Conservation (phyloP, 352 stramenopile genomes). For the Pythium sukuiense region DNA sequence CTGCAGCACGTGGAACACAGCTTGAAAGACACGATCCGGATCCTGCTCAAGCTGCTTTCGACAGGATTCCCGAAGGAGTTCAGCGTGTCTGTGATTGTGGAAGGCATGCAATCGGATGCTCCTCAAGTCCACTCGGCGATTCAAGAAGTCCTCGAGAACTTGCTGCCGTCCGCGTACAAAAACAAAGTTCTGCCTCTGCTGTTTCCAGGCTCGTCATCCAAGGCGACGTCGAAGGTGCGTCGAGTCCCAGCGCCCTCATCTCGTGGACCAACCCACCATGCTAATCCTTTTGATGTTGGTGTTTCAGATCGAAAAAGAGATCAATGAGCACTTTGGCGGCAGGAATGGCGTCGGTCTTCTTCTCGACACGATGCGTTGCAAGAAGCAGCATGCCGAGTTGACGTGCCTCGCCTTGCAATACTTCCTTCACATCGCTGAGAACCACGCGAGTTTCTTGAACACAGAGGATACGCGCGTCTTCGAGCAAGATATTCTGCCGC, state of each 20-base stretch:
- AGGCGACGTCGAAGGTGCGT: slow-evolving; percentile 50
- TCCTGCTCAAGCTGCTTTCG: slow-evolving; percentile 79
- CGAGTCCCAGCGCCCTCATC: too few species aligned
- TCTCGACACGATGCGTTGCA: slow-evolving; percentile 68
- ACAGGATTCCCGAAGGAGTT: slow-evolving; percentile 84
- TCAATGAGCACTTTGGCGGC: slow-evolving; percentile 43
- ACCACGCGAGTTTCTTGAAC: slow-evolving; percentile 45
- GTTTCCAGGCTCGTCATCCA: slow-evolving; percentile 59
- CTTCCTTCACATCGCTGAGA: slow-evolving; percentile 74
- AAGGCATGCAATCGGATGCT: slow-evolving; percentile 73
- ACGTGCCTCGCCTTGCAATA: slow-evolving; percentile 78
- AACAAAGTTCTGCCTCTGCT: slow-evolving; percentile 69
- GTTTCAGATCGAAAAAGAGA: slow-evolving; percentile 60
- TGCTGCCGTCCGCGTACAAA: slow-evolving; percentile 75
- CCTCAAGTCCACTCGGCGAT: slow-evolving; percentile 77
- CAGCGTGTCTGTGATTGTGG: slow-evolving; percentile 77
- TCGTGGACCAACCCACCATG: not conserved
- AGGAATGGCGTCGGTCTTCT: slow-evolving; percentile 64
- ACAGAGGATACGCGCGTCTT: slow-evolving; percentile 43
- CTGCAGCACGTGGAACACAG: slow-evolving; percentile 79
- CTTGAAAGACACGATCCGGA: slow-evolving; percentile 65
- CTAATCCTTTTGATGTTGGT: not conserved
- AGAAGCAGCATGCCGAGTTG: slow-evolving; percentile 61
- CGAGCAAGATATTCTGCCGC: slow-evolving; percentile 51
- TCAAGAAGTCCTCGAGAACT: slow-evolving; percentile 82